phyloP scores from a whole-genome alignment of 1,139 yeast species.

The Geotrichum phurueaensis region DNA sequence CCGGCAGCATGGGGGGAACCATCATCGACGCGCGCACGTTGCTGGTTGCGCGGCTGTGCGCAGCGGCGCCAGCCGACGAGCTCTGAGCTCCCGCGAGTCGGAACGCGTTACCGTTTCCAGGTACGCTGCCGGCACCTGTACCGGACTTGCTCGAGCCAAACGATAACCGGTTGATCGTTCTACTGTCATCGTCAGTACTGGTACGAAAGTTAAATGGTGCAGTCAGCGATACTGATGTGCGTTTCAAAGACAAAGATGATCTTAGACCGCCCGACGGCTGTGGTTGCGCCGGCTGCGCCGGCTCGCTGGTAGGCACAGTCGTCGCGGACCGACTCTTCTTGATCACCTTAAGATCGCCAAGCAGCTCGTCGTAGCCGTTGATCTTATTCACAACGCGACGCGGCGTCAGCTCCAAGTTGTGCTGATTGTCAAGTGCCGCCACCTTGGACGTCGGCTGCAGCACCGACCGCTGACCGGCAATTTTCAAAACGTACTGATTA shows the following conservation, averaged over 20 bases:
- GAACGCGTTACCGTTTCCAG: not conserved
- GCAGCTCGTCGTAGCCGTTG: constrained; percentile 26
- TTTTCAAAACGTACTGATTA: constrained; percentile 33
- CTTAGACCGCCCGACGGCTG: constrained; percentile 4
- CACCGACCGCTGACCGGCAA: constrained; percentile 28
- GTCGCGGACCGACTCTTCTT: constrained; percentile 7
- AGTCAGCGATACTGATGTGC: constrained; percentile 8
- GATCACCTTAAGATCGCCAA: not conserved
- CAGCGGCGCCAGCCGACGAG: not conserved
- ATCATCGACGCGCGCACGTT: constrained; percentile 15
- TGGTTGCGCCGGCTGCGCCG: not conserved
- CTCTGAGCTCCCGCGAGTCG: not conserved
- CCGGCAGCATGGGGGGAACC: constrained; percentile 16
- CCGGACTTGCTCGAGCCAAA: not conserved
- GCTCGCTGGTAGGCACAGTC: not conserved
- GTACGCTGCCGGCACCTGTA: not conserved
- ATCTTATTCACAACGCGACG: constrained; percentile 28
- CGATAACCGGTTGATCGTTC: not conserved
- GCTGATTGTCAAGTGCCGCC: constrained; percentile 24
- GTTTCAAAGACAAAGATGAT: constrained; percentile 11
- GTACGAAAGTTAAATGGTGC: constrained; percentile 9
- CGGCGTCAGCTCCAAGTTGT: constrained; percentile 31
- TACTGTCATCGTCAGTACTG: constrained; percentile 1
- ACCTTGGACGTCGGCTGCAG: constrained; percentile 16
- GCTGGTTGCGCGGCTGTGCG: constrained; percentile 10